Conservation (phyloP, 2,329 filamentous ascomycete genomes). For the Didymosphaeria variabile region DNA sequence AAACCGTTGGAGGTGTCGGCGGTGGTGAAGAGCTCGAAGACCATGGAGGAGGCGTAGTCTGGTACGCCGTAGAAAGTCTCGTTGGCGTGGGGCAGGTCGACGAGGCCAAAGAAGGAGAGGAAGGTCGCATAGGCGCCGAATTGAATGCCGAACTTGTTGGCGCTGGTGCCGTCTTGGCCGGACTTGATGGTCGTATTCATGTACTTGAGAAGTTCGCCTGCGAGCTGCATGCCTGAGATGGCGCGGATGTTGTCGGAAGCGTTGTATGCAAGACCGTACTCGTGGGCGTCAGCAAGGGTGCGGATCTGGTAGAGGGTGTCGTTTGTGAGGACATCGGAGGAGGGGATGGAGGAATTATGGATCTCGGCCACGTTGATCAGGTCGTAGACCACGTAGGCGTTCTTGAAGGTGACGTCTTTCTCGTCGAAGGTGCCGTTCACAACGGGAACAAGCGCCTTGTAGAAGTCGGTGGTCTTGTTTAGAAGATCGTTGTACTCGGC, state of each 20-base stretch:
- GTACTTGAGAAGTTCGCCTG: slow-evolving; percentile 55
- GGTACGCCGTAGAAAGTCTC: slow-evolving; percentile 77
- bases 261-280: slow-evolving; percentile 87
- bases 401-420: slow-evolving; percentile 64
- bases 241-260: slow-evolving; percentile 58
- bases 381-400: slow-evolving; percentile 71
- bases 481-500: slow-evolving; percentile 59
- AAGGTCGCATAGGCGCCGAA: slow-evolving; percentile 71
- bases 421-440: slow-evolving; percentile 62
- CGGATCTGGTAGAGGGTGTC: slow-evolving; percentile 69
- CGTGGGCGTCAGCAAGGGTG: slow-evolving; percentile 79
- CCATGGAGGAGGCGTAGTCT: slow-evolving; percentile 85
- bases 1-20: slow-evolving; percentile 52
- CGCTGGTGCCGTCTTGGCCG: slow-evolving; percentile 34
- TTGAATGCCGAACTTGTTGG: slow-evolving; percentile 60
- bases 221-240: slow-evolving; percentile 59
- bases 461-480: slow-evolving; percentile 62
- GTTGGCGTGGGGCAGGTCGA: slow-evolving; percentile 59
- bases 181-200: slow-evolving; percentile 55
- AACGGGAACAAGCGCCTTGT: slow-evolving; percentile 60
- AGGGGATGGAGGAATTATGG: slow-evolving; percentile 69
- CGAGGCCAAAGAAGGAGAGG: slow-evolving; percentile 69
- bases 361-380: slow-evolving; percentile 70
- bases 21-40: slow-evolving; percentile 74
- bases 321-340: slow-evolving; percentile 67